A percentile compares a stretch with the other conserved stretches of the same genome.
Evolutionary conservation across 2,329 filamentous ascomycete genomes (phyloP).

Genomic region (Aureobasidium sp.): DNA sequence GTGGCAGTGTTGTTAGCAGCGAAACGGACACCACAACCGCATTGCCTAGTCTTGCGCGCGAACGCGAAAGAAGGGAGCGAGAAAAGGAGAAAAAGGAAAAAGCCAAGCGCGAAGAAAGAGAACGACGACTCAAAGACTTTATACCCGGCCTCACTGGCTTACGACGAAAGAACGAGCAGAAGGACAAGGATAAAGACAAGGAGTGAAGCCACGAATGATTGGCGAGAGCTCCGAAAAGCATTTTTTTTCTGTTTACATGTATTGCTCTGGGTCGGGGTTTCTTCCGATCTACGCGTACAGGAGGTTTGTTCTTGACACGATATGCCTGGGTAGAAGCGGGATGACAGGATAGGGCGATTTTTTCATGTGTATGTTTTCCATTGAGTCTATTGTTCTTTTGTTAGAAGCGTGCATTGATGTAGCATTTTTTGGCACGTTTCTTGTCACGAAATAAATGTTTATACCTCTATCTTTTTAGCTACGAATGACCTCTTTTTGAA

Average conservation of each 20-base stretch:
- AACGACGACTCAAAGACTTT: slow-evolving; percentile 31
- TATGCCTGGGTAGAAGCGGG: background rate
- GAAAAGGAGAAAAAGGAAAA: slow-evolving; percentile 19
- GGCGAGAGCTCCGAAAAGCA: slow-evolving; percentile 7
- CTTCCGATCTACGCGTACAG: background rate
- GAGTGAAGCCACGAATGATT: background rate
- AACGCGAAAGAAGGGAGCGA: slow-evolving; percentile 19
- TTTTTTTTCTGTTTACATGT: background rate
- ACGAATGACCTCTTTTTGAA: background rate
- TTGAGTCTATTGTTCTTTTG: background rate
- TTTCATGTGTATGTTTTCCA: background rate
- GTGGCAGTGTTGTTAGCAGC: slow-evolving; percentile 23
- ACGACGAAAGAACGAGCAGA: slow-evolving; percentile 21
- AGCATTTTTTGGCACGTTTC: slow-evolving; percentile 7
- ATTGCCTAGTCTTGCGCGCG: slow-evolving; percentile 22
- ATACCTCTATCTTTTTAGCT: background rate
- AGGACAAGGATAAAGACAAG: slow-evolving; percentile 19
- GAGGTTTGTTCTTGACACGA: background rate
- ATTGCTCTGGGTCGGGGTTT: background rate
- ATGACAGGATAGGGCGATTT: background rate
- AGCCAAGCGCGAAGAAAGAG: slow-evolving; percentile 29
- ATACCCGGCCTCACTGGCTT: slow-evolving; percentile 22
- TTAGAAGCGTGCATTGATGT: slow-evolving; percentile 7
- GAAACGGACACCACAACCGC: slow-evolving; percentile 26
- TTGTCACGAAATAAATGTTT: background rate